Evolutionary conservation across 2,329 filamentous ascomycete species (phyloP).

Genomic region (Mariannaea sp.): DNA sequence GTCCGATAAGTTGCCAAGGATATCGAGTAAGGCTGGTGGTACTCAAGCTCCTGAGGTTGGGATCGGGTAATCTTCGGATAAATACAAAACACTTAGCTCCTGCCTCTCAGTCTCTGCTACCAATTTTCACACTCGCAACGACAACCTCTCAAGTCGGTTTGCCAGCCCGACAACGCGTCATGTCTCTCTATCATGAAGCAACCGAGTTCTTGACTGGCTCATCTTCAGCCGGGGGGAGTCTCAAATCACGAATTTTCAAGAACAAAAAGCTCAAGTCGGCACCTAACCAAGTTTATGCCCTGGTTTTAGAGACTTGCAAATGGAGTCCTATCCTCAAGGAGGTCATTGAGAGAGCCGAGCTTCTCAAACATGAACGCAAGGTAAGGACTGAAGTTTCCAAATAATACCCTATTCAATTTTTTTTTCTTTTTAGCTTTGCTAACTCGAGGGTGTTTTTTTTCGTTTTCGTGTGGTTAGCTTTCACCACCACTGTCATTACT

Average conservation of each 20-base stretch:
- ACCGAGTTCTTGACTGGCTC: conserved; percentile 72
- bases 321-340: conserved; percentile 87
- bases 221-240: conserved; percentile 66
- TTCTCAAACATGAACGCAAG: conserved; percentile 83
- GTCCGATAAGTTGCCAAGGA: no score
- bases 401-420: background rate
- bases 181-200: conserved; percentile 96
- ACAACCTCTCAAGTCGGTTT: conserved; percentile 2
- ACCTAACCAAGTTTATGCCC: conserved; percentile 81
- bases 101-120: conserved; percentile 4
- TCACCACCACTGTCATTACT: conserved; percentile 80
- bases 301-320: conserved; percentile 86
- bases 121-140: conserved; percentile 26
- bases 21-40: no score
- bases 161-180: conserved; percentile 45
- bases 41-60: background rate
- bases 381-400: conserved; percentile 54
- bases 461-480: no score
- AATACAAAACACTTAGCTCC: background rate
- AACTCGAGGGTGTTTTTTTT: no score
- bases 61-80: conserved; percentile 27
- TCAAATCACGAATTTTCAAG: conserved; percentile 84
- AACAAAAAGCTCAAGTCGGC: conserved; percentile 76
- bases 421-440: no score
- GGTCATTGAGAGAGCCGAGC: conserved; percentile 79